Percentiles rank a stretch among this genome's conserved stretches.
phyloP scores from a whole-genome alignment of 2,329 filamentous ascomycete species.

The Trichoderma sp. region DNA sequence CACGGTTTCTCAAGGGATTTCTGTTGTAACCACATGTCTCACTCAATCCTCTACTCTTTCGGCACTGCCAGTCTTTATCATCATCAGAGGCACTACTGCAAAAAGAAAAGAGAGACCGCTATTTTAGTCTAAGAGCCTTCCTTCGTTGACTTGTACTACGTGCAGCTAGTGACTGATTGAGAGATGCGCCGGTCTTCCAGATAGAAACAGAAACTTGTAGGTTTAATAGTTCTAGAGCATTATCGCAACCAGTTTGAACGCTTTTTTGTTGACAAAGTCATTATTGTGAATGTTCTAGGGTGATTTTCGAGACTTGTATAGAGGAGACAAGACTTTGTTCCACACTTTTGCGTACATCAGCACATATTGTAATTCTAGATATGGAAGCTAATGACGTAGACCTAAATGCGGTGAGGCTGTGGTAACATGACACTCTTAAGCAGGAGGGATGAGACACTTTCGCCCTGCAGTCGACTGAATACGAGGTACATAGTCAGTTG shows the following conservation, averaged over 20 bases:
- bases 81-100: not conserved
- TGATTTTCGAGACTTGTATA: not conserved
- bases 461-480: not conserved
- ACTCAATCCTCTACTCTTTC: not conserved
- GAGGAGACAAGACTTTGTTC: not conserved
- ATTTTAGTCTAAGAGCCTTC: not conserved
- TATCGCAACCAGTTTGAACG: not conserved
- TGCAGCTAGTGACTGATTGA: not conserved
- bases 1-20: not conserved
- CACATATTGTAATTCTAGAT: not conserved
- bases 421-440: not conserved
- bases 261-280: not conserved
- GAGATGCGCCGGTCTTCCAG: not conserved
- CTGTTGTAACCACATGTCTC: not conserved
- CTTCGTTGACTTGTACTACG: not conserved
- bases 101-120: not conserved
- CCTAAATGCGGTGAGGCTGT: not conserved
- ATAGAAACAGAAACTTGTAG: not conserved
- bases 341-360: not conserved
- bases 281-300: not conserved
- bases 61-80: not conserved
- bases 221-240: not conserved
- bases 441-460: not conserved
- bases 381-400: not conserved
- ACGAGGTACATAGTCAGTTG: not conserved